Percentiles rank a stretch among this genome's conserved stretches.
Evolutionary conservation across 164 flowering plant genomes (phyloP).

Genomic region (Magnolia sinica): DNA sequence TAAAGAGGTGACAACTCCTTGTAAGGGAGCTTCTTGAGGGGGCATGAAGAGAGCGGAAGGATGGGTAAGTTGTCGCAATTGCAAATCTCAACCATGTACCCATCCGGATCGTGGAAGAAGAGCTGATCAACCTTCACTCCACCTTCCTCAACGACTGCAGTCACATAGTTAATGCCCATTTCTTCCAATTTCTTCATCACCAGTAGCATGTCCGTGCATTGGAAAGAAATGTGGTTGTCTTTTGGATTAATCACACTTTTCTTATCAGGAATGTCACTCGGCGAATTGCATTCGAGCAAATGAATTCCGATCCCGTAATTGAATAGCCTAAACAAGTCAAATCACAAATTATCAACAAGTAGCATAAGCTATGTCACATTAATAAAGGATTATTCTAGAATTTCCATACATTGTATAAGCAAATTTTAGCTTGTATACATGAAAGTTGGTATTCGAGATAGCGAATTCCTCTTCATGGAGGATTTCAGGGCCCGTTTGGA

Average conservation of each 20-base stretch:
- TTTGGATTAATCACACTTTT: conserved; percentile 59
- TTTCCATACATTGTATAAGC: too few relatives aligned
- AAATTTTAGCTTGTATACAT: too few relatives aligned
- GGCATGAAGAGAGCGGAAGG: conserved; percentile 51
- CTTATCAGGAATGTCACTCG: conserved; percentile 19
- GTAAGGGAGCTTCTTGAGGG: conserved; percentile 21
- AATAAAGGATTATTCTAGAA: too few relatives aligned
- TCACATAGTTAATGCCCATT: conserved; percentile 57
- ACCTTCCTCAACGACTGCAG: conserved; percentile 64
- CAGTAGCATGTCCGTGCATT: conserved; percentile 53
- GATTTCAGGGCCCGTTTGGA: too few relatives aligned
- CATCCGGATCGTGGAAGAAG: conserved; percentile 93
- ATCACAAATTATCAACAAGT: too few relatives aligned
- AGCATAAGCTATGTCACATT: too few relatives aligned
- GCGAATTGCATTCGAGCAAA: conserved; percentile 46
- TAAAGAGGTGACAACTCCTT: background rate
- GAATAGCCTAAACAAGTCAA: conserved; percentile 41
- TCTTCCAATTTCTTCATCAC: conserved; percentile 53
- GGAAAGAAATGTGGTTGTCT: conserved; percentile 78
- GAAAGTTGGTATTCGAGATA: too few relatives aligned
- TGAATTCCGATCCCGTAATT: conserved; percentile 78
- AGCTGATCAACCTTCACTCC: conserved; percentile 63
- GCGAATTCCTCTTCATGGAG: too few relatives aligned
- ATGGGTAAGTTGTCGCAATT: conserved; percentile 76
- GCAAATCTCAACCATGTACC: conserved; percentile 82